Evolutionary conservation across 352 stramenopile genomes (phyloP).

Genomic region (Plasmopara halstedii): DNA sequence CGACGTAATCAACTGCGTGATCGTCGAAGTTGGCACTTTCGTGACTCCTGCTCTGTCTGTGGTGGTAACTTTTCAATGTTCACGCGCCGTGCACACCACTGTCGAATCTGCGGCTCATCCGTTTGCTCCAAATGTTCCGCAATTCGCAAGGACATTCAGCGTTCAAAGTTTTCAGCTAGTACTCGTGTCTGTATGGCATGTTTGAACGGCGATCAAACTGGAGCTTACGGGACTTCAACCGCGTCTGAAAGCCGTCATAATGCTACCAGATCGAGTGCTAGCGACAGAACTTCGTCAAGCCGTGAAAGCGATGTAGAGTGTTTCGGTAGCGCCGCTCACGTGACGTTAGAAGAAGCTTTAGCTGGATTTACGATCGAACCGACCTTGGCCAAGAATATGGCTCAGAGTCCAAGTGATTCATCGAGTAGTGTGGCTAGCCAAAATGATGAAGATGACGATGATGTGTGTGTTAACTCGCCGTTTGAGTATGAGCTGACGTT

Average conservation of each 20-base stretch:
- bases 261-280: conserved; percentile 17
- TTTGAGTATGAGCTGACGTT: conserved; percentile 69
- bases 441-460: conserved; percentile 40
- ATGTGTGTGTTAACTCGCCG: conserved; percentile 43
- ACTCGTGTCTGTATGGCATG: conserved; percentile 67
- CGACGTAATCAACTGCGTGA: conserved; percentile 51
- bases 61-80: conserved; percentile 55
- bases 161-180: conserved; percentile 25
- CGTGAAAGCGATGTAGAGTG: conserved; percentile 25
- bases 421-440: conserved; percentile 29
- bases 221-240: conserved; percentile 18
- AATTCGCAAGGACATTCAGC: conserved; percentile 37
- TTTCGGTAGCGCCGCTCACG: conserved; percentile 25
- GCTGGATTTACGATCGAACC: conserved; percentile 37
- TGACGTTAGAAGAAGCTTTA: conserved; percentile 31
- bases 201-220: conserved; percentile 50
- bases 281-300: conserved; percentile 18
- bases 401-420: conserved; percentile 24
- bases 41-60: conserved; percentile 60
- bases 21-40: conserved; percentile 45
- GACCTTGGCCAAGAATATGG: conserved; percentile 15
- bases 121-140: conserved; percentile 75
- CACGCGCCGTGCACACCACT: conserved; percentile 69
- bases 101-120: conserved; percentile 57
- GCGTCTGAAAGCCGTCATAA: conserved; percentile 19